Evolutionary conservation across 306 rosid species (phyloP), one percentile per base, ranked within the genome.

Genomic region (Trichosanthes cucumerina): DNA sequence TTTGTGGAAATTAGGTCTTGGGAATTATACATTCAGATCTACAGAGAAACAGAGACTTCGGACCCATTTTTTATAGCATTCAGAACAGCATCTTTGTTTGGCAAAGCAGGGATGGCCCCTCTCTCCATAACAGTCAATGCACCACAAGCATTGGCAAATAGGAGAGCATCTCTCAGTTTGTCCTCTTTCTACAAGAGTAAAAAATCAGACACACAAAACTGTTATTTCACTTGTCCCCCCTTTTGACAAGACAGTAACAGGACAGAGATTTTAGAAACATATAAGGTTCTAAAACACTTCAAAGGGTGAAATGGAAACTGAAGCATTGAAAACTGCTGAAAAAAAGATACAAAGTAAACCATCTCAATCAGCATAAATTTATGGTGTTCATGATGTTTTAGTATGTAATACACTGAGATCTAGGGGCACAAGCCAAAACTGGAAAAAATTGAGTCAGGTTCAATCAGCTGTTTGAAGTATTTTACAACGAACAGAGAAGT

Each of bases 61-160:
- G 82, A 69, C 15, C 85, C 90, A 23, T 84, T 85, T 75, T 89
- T 84, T 79, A 91, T 81, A 80, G 86, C 89, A 71, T 88, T 83
- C 77, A 81, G 75, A 58, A 92, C 97, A 59, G 92, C 91, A 83
- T 88, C 97, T 84, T 86, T 89, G 26, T 88, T 86, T 16, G 98
- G 98, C 84, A 95, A 84, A 80, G 96, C 97, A 19, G 98, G 98
- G 82, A 95, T 92, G 59, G 97, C 98, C n/a, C 97, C 98, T 86
- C 98, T 92, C 82, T 84, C 96, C 3, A 59, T 93, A 86, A 93
- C 97, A 2, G 97, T 95, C 88, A 91, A 81, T 70, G 97, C 97
- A 46, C 98, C 98, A 58, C 97, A 95, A n/a, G 85, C 93, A 79
- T 95, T 92, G 6, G 98, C 97, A 83, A 95, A 95, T 84, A 82